Evolutionary conservation across 352 stramenopile genomes (phyloP), one percentile per base, ranked within the genome.

Genomic region (Phytophthora sansomeana): DNA sequence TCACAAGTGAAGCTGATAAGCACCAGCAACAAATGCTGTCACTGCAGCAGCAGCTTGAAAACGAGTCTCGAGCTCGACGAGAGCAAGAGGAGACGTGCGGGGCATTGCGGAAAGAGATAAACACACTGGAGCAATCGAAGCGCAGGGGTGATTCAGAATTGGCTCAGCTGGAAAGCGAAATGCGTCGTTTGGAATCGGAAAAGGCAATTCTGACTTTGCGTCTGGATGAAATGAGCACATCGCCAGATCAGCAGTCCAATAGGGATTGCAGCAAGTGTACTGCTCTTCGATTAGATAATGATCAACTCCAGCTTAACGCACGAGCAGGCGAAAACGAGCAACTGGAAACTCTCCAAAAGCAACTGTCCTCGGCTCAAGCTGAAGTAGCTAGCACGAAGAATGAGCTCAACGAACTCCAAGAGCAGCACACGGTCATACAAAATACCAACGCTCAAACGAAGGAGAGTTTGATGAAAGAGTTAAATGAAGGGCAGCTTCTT

Each of bases 381-480:
- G 55, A 77, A 39, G 29, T 68, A 5, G 5, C 33, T 5, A 68
- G 11, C 21, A 47, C 76, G 3, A 80, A 78, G 50, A 28, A 24
- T 10, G 72, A 80, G 17, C 47, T 77, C 11, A 32, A 28, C 32
- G 61, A 74, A 8, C 48, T 81, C 13, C 72, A 85, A 28, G 63
- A 80, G 2, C 61, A 81, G 28, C 16, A 80, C 4, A 5, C 36
- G 14, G 48, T 72, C 11, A 26, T 83, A 28, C 41, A 24, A 11
- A 70, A 58, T 53, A 76, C 63, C 7, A 81, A 80, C 28, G 28
- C 30, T 6, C 72, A 83, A 35, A 59, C 79, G 21, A 83, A 85
- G 33, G 74, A 83, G 41, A 73, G 83, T 8, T 49, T 87, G n/a
- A 57, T 83, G 51, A 84, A 87, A 56, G 78, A 85, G 32, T 77